Evolutionary conservation across 2,329 filamentous ascomycete genomes (phyloP).

Genomic region (Lachnellula arida): DNA sequence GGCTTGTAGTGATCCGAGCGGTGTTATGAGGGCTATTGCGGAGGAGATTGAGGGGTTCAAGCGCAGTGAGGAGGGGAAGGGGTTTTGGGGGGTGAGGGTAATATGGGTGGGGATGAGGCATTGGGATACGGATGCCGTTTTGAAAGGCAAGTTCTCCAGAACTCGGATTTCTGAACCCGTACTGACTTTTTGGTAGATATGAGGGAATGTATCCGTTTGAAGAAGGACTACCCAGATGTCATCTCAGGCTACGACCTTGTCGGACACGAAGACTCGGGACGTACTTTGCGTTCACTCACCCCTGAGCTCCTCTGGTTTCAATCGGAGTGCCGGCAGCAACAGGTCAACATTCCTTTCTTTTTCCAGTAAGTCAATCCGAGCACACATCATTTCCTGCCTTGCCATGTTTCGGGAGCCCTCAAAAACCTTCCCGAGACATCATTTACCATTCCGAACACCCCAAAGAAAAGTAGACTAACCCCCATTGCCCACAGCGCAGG

Average conservation of each 20-base stretch:
- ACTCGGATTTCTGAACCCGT: background rate
- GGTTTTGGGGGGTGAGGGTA: slow-evolving; percentile 75
- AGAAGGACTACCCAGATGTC: slow-evolving; percentile 68
- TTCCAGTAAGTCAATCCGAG: slow-evolving; percentile 52
- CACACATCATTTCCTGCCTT: too few species aligned
- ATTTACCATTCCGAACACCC: too few species aligned
- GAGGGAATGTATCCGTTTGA: slow-evolving; percentile 77
- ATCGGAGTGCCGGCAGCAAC: slow-evolving; percentile 68
- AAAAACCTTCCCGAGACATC: too few species aligned
- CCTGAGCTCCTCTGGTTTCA: slow-evolving; percentile 88
- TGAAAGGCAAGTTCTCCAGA: slow-evolving; percentile 44
- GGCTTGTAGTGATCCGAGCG: slow-evolving; percentile 40
- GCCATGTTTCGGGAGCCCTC: too few species aligned
- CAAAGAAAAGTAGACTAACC: too few species aligned
- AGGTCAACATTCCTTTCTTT: slow-evolving; percentile 82
- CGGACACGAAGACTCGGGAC: slow-evolving; percentile 75
- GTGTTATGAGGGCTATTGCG: slow-evolving; percentile 63
- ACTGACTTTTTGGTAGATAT: slow-evolving; percentile 49
- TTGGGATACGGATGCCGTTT: slow-evolving; percentile 56
- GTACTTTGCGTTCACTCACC: slow-evolving; percentile 66
- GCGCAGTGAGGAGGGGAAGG: slow-evolving; percentile 57
- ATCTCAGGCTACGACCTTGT: slow-evolving; percentile 85
- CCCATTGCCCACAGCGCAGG: slow-evolving; percentile 49
- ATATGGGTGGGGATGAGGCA: slow-evolving; percentile 75
- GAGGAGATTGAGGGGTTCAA: slow-evolving; percentile 75